Conservation (phyloP, 495 filamentous ascomycete genomes). For the Talaromyces trachyspermus region DNA sequence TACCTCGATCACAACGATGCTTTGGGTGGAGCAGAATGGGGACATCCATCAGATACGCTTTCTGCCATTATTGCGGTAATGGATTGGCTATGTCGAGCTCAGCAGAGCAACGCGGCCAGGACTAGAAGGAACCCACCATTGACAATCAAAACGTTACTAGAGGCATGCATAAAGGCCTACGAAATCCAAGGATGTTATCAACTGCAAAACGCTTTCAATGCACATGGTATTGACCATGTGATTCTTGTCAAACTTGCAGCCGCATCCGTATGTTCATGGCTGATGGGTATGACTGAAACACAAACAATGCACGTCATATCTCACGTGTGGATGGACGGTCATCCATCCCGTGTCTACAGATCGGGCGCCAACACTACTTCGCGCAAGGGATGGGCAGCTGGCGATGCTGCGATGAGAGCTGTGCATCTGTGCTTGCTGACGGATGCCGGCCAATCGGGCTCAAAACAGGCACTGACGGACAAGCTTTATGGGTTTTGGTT, state of each 20-base stretch:
- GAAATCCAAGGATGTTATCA: conserved; percentile 42
- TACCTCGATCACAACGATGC: conserved; percentile 44
- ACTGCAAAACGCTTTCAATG: conserved; percentile 33
- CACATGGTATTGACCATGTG: conserved; percentile 35
- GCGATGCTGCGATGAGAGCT: conserved; percentile 37
- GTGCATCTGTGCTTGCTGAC: conserved; percentile 31
- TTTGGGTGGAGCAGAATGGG: conserved; percentile 34
- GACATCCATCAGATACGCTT: conserved; percentile 42
- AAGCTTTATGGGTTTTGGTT: conserved; percentile 33
- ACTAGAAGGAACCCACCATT: conserved; percentile 14
- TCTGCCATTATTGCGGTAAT: conserved; percentile 33
- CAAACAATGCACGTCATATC: conserved; percentile 30
- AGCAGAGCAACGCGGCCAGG: conserved; percentile 6
- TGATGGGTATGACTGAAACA: conserved; percentile 26
- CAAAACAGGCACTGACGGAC: conserved; percentile 22
- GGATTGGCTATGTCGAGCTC: conserved; percentile 27
- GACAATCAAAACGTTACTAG: conserved; percentile 28
- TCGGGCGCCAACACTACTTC: conserved; percentile 27
- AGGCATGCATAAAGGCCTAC: conserved; percentile 36
- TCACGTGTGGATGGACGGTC: conserved; percentile 34
- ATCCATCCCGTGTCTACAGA: conserved; percentile 29
- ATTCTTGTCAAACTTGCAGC: conserved; percentile 40
- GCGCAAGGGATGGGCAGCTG: conserved; percentile 42
- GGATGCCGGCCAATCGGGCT: conserved; percentile 26
- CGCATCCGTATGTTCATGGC: conserved; percentile 25